phyloP scores from a whole-genome alignment of 164 flowering plant genomes.

The Cinnamomum micranthum region DNA sequence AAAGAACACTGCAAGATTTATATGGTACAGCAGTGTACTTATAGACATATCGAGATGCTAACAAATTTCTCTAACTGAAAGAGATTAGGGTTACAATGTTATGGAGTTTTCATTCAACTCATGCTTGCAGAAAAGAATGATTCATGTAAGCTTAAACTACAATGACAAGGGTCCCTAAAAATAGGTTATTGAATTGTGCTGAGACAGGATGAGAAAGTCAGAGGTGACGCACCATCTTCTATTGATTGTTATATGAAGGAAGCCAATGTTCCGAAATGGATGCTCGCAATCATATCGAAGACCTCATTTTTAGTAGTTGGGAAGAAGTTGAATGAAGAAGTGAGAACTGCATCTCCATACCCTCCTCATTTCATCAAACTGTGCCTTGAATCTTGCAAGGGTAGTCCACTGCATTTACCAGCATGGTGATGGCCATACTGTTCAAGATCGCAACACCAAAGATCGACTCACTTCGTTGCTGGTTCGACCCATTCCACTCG shows the following conservation, averaged over 20 bases:
- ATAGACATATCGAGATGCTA: too few relatives aligned
- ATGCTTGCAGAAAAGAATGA: too few relatives aligned
- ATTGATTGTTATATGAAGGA: constrained; percentile 19
- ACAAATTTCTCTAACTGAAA: too few relatives aligned
- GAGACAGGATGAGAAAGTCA: constrained; percentile 11
- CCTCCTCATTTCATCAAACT: neutral
- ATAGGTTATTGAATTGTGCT: neutral
- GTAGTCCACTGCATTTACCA: constrained; percentile 7
- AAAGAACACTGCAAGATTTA: too few relatives aligned
- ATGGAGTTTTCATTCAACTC: neutral
- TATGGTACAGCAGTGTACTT: too few relatives aligned
- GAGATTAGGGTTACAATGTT: too few relatives aligned
- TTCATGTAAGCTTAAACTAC: too few relatives aligned
- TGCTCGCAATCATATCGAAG: constrained; percentile 15
- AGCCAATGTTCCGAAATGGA: constrained; percentile 6
- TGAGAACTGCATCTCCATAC: neutral
- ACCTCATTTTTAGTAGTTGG: constrained; percentile 7
- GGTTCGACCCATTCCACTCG: neutral
- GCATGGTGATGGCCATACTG: constrained; percentile 20
- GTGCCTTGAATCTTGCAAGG: constrained; percentile 10
- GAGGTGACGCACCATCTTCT: constrained; percentile 18
- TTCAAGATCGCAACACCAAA: neutral
- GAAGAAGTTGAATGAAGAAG: constrained; percentile 20
- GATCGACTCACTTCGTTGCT: neutral
- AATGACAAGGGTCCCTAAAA: too few relatives aligned